phyloP scores from a whole-genome alignment of 768 basidiomycete genomes.

The Panaeolus cyanescens region DNA sequence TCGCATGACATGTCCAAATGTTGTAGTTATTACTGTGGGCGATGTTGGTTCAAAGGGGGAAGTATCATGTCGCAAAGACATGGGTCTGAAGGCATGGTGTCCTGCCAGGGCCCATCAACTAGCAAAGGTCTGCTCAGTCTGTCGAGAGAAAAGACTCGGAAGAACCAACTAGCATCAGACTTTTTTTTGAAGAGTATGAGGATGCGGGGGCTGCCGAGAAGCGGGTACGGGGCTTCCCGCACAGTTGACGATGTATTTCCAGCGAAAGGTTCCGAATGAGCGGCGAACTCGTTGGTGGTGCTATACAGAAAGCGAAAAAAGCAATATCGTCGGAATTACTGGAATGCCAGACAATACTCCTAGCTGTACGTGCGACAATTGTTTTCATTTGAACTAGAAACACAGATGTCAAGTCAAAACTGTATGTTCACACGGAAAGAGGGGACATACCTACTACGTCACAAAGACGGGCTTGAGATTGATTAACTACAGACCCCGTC shows the following conservation, averaged over 20 bases:
- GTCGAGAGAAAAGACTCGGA: neutral
- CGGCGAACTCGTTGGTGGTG: conserved; percentile 1
- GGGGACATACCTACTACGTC: conserved; percentile 1
- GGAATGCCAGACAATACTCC: conserved; percentile 1
- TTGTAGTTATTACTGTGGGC: neutral
- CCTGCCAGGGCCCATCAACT: neutral
- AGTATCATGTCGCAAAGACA: neutral
- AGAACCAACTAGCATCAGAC: neutral
- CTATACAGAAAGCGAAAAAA: neutral
- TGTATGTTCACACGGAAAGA: neutral
- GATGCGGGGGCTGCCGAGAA: conserved; percentile 1
- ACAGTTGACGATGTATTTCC: neutral
- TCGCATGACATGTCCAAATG: neutral
- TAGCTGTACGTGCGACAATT: conserved; percentile 1
- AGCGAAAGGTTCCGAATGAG: conserved; percentile 1
- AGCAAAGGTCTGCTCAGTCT: neutral
- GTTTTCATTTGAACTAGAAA: conserved; percentile 1
- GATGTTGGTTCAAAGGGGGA: neutral
- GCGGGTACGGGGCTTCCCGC: neutral
- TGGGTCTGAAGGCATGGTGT: too few species aligned
- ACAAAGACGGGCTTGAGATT: neutral
- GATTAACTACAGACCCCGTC: neutral
- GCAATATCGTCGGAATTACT: conserved; percentile 1
- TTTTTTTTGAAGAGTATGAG: conserved; percentile 2
- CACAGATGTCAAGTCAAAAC: neutral